Evolutionary conservation across 495 filamentous ascomycete species (phyloP), one percentile per base, ranked within the genome.

Genomic region (Penicillium cinerascens): DNA sequence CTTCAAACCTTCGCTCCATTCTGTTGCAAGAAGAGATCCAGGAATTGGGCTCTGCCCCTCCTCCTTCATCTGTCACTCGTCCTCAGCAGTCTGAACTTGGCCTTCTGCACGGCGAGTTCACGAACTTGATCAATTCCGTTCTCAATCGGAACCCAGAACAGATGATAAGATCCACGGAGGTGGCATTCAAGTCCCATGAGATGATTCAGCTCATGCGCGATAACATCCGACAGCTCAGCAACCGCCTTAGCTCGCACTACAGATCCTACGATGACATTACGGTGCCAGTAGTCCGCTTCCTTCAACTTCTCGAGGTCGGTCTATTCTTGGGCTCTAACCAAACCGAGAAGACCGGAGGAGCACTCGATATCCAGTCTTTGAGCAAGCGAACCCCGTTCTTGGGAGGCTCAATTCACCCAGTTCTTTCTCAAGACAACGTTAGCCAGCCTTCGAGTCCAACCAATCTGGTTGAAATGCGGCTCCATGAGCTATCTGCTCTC

Each of bases 181-280:
- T 51, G 8, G 41, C 52, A 4, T 45, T 54, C 0, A 58, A 61
- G 29, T 67, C 66, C 21, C 44, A 67, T 23, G 57, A 66, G 41
- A 68, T 62, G 52, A 59, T 69, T 71, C 82, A 60, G 15, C 72
- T 90, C 10, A 69, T 92, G 18, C 81, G 85, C 55, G 80, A 78
- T 37, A 96, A 96, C 59, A 73, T 96, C 13, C 73, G 71, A 6
- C 82, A 87, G 49, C 77, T 95, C 9, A 80, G 84, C 35, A 64
- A 65, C 18, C 80, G 92, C 36, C 75, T 98, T 22, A 77, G 73
- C 2, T 70, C 78, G 2, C 75, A 82, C 18, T 92, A 88, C 63
- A 78, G 82, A 38, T 82, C 81, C 27, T 97, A 96, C 57, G 87
- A 88, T 48, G 93, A 99, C 66, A 77, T 97, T 43, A 87, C 86